phyloP scores from a whole-genome alignment of 2,329 filamentous ascomycete species.

The Aspergillus sp. region DNA sequence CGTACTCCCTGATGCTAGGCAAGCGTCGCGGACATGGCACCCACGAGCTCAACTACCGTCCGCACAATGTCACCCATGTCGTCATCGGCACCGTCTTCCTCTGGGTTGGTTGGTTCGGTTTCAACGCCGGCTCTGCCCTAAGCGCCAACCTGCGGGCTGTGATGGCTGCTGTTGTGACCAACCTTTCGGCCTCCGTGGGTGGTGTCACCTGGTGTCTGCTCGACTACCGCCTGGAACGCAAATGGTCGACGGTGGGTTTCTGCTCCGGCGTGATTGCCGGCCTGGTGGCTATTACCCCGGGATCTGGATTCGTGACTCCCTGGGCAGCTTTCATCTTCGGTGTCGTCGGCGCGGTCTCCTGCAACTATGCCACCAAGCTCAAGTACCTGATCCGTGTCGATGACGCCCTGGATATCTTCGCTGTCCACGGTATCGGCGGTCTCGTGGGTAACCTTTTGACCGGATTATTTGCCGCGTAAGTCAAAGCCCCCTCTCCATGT shows the following conservation, averaged over 20 bases:
- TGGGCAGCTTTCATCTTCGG: constrained; percentile 84
- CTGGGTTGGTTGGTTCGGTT: constrained; percentile 95
- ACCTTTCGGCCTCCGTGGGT: constrained; percentile 78
- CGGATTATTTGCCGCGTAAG: constrained; percentile 74
- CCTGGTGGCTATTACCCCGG: constrained; percentile 83
- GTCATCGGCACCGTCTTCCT: constrained; percentile 91
- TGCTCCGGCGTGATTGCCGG: constrained; percentile 88
- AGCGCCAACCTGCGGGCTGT: constrained; percentile 79
- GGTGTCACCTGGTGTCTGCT: constrained; percentile 87
- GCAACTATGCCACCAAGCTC: constrained; percentile 88
- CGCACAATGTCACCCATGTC: constrained; percentile 90
- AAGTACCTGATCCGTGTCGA: constrained; percentile 81
- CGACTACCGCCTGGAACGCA: constrained; percentile 83
- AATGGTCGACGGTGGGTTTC: constrained; percentile 92
- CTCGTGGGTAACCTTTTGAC: constrained; percentile 77
- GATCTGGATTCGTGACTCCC: constrained; percentile 78
- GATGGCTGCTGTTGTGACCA: constrained; percentile 84
- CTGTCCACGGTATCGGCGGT: constrained; percentile 76
- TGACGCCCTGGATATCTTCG: constrained; percentile 86
- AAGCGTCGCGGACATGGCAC: constrained; percentile 82
- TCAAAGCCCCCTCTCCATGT: constrained; percentile 6
- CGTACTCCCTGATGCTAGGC: constrained; percentile 88
- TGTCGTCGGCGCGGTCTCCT: constrained; percentile 70
- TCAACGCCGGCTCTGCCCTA: constrained; percentile 84
- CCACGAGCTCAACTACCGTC: constrained; percentile 85